Base-by-base conservation (phyloP, 2,329 filamentous ascomycete species). In the Ceratocystis diversiconidia region DNA sequence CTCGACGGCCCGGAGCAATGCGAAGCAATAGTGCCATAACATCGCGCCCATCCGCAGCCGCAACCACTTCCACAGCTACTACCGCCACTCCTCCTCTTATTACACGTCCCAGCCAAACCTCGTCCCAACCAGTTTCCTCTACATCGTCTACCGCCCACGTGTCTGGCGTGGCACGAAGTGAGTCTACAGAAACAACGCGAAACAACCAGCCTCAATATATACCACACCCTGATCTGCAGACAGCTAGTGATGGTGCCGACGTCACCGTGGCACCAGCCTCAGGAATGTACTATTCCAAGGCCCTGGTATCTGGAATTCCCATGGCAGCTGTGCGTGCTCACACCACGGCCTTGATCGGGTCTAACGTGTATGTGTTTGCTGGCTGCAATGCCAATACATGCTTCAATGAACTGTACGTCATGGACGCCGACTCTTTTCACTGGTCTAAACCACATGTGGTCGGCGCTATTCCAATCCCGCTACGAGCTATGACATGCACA, bases 271-370 rank as follows among this genome's bases (percentile, higher is more conserved):
- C 85, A 17, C 85, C 85, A 30, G 82, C 85, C 19, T 85, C 83
- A 61, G 85, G 85, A 70, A 88, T 88, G 85, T 88, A 88, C 75
- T 88, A 85, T 85, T 86, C 84, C 64, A 80, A 79, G 44, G 85
- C 85, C 8, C 82, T 81, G 6, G 79, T 82, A n/a, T 87, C 85
- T 2, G 85, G 85, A 30, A 76, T 79, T 30, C 76, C 83, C 48
- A 84, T 85, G 71, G 81, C 82, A 17, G 79, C 82, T 28, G 74
- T 88, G 66, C 80, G 85, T 65, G 85, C 85, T 17, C 85, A 88
- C 73, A 87, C 85, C 57, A 83, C 82, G 41, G 86, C 85, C 22
- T 75, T 87, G 41, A 77, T 88, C 52, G 85, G 85, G 8, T 86
- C 82, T 65, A 87, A 84, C 70, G 78, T 88, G 65, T 88, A 82